Conservation (phyloP, 371 early-diverging fungal species). For the Rhizopus stolonifer region DNA sequence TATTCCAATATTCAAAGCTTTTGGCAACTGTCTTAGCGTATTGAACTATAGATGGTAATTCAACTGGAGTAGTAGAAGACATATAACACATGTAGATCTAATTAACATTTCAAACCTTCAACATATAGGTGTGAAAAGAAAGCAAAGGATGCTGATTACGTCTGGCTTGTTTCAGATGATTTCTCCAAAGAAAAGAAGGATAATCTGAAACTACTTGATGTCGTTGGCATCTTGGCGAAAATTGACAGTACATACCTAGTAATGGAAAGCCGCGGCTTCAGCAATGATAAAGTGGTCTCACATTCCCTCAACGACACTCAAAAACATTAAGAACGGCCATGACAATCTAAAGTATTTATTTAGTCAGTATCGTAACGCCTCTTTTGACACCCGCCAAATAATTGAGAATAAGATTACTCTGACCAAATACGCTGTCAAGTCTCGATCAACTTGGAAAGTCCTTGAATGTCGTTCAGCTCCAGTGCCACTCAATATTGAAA, state of each 20-base stretch:
- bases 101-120: background rate
- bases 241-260: conserved; percentile 6
- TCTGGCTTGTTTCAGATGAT: conserved; percentile 17
- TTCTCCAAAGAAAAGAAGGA: conserved; percentile 14
- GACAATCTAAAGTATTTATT: conserved; percentile 21
- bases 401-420: conserved; percentile 22
- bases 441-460: conserved; percentile 13
- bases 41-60: conserved; percentile 17
- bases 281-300: conserved; percentile 5
- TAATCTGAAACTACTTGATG: conserved; percentile 16
- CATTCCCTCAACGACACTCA: conserved; percentile 16
- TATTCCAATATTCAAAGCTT: conserved; percentile 22
- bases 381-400: conserved; percentile 19
- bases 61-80: background rate
- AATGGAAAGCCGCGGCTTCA: conserved; percentile 9
- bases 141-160: conserved; percentile 19
- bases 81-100: conserved; percentile 1
- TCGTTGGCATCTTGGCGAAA: conserved; percentile 4
- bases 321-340: conserved; percentile 20
- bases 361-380: conserved; percentile 14
- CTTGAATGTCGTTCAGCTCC: conserved; percentile 18
- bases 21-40: conserved; percentile 11
- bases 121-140: conserved; percentile 19
- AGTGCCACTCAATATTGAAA: conserved; percentile 3
- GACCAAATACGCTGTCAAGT: conserved; percentile 12